These are phyloP conservation scores for Cyclocybe aegerita DNA, from an alignment of 768 basidiomycete genomes.

Conservation along the genomic window DNA sequence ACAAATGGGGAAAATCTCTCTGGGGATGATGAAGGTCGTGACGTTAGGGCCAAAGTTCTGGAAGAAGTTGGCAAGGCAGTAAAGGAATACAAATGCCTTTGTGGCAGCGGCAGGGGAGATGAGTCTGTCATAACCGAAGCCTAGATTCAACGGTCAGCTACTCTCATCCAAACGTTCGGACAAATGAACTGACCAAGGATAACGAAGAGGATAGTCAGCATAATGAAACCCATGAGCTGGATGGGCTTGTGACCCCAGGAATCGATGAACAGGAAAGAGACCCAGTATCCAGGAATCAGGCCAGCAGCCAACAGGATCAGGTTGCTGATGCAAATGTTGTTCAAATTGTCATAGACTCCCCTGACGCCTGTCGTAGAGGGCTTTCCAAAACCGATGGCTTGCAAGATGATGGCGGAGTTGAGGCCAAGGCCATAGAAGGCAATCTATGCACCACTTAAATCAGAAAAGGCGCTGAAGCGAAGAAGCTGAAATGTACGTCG, in stretches of 20 bases:
- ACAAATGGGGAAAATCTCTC: conserved; percentile 85
- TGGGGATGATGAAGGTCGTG: conserved; percentile 80
- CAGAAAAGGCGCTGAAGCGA: not conserved
- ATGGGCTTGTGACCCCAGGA: conserved; percentile 80
- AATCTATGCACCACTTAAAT: conserved; percentile 41
- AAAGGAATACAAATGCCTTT: conserved; percentile 77
- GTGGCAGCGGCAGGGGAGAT: conserved; percentile 36
- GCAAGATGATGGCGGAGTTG: conserved; percentile 76
- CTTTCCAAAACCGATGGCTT: conserved; percentile 71
- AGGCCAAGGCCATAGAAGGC: conserved; percentile 90
- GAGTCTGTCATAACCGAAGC: conserved; percentile 65
- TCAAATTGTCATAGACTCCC: conserved; percentile 54
- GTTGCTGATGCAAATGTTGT: conserved; percentile 73
- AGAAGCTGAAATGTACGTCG: conserved; percentile 47
- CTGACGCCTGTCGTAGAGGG: conserved; percentile 30
- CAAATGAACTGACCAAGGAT: conserved; percentile 68
- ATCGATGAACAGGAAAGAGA: conserved; percentile 66
- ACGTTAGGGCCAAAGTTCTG: conserved; percentile 86
- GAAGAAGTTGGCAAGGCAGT: conserved; percentile 86
- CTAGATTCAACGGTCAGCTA: no score
- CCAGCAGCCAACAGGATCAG: conserved; percentile 75
- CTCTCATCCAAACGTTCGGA: no score
- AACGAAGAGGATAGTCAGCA: conserved; percentile 66
- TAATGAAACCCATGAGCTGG: conserved; percentile 73
- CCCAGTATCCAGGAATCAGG: conserved; percentile 81